Evolutionary conservation across 805 yeast species (phyloP).

Genomic region (Phaffomyces antillensis): DNA sequence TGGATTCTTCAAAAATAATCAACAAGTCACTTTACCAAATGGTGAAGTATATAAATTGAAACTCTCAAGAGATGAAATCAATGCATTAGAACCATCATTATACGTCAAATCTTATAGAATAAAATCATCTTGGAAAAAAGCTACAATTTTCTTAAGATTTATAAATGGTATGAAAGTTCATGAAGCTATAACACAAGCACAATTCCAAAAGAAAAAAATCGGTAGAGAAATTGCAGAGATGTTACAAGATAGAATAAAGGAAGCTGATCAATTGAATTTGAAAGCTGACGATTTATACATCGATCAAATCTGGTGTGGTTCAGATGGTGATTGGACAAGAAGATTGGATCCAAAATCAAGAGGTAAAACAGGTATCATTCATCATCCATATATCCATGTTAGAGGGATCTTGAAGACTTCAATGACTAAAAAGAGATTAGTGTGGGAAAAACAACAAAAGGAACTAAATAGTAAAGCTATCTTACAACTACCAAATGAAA

Average conservation of each 20-base stretch:
- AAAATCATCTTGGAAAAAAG: conserved; percentile 84
- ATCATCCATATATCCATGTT: conserved; percentile 73
- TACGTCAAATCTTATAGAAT: conserved; percentile 74
- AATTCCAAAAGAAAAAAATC: conserved; percentile 74
- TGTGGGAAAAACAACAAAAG: conserved; percentile 49
- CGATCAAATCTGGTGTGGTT: conserved; percentile 84
- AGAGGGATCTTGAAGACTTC: conserved; percentile 67
- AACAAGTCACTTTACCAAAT: conserved; percentile 34
- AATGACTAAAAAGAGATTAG: conserved; percentile 53
- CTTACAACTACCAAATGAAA: conserved; percentile 36
- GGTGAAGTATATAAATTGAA: conserved; percentile 48
- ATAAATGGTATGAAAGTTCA: conserved; percentile 64
- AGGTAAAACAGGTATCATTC: conserved; percentile 77
- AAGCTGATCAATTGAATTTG: conserved; percentile 55
- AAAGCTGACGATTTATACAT: conserved; percentile 59
- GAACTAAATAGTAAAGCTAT: conserved; percentile 45
- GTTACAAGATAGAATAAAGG: conserved; percentile 63
- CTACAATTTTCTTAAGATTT: conserved; percentile 70
- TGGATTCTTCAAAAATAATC: conserved; percentile 61
- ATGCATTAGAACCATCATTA: conserved; percentile 81
- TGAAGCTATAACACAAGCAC: conserved; percentile 86
- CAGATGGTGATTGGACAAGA: conserved; percentile 70
- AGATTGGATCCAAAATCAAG: conserved; percentile 82
- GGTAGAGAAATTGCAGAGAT: conserved; percentile 73
- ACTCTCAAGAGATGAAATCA: conserved; percentile 59